These are phyloP conservation scores for Alopecurus myosuroides DNA, from an alignment of 176 grass and related monocot genomes.

Conservation along the genomic window DNA sequence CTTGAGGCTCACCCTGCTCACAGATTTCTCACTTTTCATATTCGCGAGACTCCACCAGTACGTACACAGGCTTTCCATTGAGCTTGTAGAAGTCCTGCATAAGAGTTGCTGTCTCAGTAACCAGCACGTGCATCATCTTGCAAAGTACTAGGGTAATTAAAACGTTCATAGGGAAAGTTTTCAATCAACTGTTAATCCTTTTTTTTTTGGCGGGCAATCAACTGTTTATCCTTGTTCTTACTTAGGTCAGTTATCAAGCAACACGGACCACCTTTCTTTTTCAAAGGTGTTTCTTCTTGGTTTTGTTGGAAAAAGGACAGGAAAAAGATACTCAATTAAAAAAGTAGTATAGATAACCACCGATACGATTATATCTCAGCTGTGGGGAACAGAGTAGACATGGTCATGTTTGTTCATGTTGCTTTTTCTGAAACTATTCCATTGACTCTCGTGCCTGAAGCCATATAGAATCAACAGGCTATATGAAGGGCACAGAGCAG, in stretches of 20 bases:
- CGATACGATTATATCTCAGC: slow-evolving; percentile 17
- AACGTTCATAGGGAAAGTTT: background rate
- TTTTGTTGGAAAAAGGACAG: background rate
- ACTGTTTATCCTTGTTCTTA: background rate
- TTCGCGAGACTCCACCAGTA: slow-evolving; percentile 70
- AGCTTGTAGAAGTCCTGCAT: slow-evolving; percentile 67
- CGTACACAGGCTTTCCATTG: slow-evolving; percentile 71
- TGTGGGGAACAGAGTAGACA: slow-evolving; percentile 21
- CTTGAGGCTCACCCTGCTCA: slow-evolving; percentile 24
- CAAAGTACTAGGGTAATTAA: background rate
- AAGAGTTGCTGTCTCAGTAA: background rate
- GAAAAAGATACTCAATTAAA: background rate
- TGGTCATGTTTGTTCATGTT: background rate
- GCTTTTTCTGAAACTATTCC: background rate
- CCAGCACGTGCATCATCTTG: background rate
- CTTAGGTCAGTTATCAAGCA: background rate
- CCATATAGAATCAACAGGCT: background rate
- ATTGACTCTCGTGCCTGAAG: slow-evolving; percentile 2
- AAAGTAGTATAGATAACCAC: background rate
- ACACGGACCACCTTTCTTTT: background rate
- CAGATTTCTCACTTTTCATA: slow-evolving; percentile 32
- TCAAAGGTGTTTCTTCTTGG: background rate
- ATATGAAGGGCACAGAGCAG: slow-evolving; percentile 1
- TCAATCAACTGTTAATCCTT: background rate
- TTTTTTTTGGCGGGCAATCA: background rate